Conservation (phyloP, 805 yeast species). For the Ogataea dorogensis region DNA sequence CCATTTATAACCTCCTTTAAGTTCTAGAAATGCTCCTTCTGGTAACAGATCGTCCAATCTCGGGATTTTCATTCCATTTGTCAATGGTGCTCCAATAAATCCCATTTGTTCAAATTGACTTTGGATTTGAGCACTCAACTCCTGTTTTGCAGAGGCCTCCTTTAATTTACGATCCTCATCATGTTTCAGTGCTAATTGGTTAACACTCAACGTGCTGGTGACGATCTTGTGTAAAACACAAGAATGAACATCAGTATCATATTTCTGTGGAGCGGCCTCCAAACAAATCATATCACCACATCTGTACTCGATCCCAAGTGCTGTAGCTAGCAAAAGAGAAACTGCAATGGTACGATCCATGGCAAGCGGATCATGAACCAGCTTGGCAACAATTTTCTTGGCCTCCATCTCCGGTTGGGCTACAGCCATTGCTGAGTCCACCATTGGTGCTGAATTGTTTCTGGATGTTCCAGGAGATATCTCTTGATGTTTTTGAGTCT, state of each 20-base stretch:
- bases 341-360: conserved; percentile 47
- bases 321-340: conserved; percentile 51
- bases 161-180: conserved; percentile 29
- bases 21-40: conserved; percentile 56
- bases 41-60: conserved; percentile 45
- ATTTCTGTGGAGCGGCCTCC: conserved; percentile 36
- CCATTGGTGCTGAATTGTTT: conserved; percentile 11
- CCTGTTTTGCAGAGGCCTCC: conserved; percentile 25
- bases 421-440: conserved; percentile 13
- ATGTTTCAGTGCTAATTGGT: conserved; percentile 31
- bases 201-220: conserved; percentile 39
- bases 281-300: conserved; percentile 56
- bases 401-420: conserved; percentile 31
- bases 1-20: conserved; percentile 38
- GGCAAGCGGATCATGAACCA: conserved; percentile 39
- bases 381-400: conserved; percentile 48
- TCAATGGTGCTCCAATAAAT: conserved; percentile 35
- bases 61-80: conserved; percentile 56
- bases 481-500: conserved; percentile 4
- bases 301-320: conserved; percentile 49
- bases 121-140: conserved; percentile 15
- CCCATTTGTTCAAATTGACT: conserved; percentile 13
- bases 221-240: conserved; percentile 56
- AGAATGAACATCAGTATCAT: conserved; percentile 14
- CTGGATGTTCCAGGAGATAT: conserved; percentile 7